Base-by-base conservation (phyloP, 2,329 filamentous ascomycete genomes). In the Ophiocordyceps polyrhachis-furcata region DNA sequence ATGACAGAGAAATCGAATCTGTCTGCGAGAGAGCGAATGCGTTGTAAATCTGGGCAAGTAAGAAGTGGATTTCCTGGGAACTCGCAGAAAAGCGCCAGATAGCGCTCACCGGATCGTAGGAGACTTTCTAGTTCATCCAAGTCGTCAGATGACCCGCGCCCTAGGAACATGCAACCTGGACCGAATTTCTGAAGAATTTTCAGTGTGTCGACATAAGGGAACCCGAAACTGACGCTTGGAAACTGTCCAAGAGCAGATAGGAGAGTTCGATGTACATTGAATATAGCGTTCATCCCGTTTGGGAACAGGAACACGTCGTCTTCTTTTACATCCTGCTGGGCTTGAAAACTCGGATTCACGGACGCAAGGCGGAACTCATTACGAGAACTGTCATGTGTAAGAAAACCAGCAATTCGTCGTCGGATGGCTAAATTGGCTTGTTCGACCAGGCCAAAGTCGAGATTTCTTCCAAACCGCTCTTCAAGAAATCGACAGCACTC, bases 151-250 rank as follows among this genome's bases (percentile, higher is more conserved):
- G 81, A 83, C 1, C 82, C 85, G 53, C 81, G 74, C 3, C 89
- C 89, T 60, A 93, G 95, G 58, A 96, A 96, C 2, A 81, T 60
- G 48, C 81, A 88, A 1, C 89, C 89, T 0, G 87, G 83, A 0
- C 89, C 91, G 60, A 93, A 96, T 60, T 96, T 98, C 58, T 96
- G 71, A 5, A 96, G 67, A 43, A 95, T 85, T 60, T 98, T 98
- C 45, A 96, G 71, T 0, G 91, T 95, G 61, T 98, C 91, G 44
- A 95, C 85, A 54, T 98, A 98, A 0, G 91, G 87, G 53, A 98
- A 98, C n/a, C 91, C 91, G 56, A 86, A 95, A 55, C 82, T 88
- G 56, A 98, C 78, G 59, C 86, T 93, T 61, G 84, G 83, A 48
- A 74, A 57, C 8, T 70, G 65, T 3, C 78, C 77, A 35, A 79